Percentiles rank a stretch among this genome's conserved stretches.
Evolutionary conservation across 805 yeast species (phyloP).

Genomic region (Metschnikowia gelsemii): DNA sequence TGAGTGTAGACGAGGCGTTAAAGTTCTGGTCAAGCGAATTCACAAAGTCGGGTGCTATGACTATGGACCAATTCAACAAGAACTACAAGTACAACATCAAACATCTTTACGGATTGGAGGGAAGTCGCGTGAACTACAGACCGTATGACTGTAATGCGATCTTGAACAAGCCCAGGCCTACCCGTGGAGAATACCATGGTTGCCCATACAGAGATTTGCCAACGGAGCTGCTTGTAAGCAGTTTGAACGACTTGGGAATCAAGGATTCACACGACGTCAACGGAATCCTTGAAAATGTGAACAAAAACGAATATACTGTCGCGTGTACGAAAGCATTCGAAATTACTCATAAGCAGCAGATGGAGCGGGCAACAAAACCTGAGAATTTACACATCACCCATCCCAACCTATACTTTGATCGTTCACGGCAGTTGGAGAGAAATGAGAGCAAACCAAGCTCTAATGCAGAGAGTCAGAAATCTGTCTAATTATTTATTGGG

Average conservation of each 20-base stretch:
- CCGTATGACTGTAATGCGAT: constrained; percentile 86
- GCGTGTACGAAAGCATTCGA: constrained; percentile 93
- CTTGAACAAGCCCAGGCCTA: constrained; percentile 67
- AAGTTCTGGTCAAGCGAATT: constrained; percentile 81
- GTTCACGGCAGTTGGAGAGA: constrained; percentile 59
- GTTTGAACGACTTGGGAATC: constrained; percentile 64
- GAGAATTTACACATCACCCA: constrained; percentile 70
- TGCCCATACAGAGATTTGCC: constrained; percentile 85
- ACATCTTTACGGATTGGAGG: constrained; percentile 90
- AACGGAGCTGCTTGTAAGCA: constrained; percentile 57
- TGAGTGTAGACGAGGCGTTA: constrained; percentile 82
- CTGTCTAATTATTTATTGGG: background rate
- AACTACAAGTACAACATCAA: constrained; percentile 87
- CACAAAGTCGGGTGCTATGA: constrained; percentile 50
- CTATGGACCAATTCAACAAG: constrained; percentile 75
- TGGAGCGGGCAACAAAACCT: constrained; percentile 36
- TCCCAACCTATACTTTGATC: constrained; percentile 85
- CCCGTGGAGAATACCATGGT: constrained; percentile 75
- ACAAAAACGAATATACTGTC: constrained; percentile 67
- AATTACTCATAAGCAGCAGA: constrained; percentile 51
- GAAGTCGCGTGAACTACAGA: constrained; percentile 78
- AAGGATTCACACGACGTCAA: constrained; percentile 55
- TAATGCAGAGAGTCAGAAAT: background rate
- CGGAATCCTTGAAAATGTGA: constrained; percentile 65
- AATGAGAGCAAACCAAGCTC: constrained; percentile 17